phyloP scores from a whole-genome alignment of 805 yeast genomes.

The Yamadazyma sp. region DNA sequence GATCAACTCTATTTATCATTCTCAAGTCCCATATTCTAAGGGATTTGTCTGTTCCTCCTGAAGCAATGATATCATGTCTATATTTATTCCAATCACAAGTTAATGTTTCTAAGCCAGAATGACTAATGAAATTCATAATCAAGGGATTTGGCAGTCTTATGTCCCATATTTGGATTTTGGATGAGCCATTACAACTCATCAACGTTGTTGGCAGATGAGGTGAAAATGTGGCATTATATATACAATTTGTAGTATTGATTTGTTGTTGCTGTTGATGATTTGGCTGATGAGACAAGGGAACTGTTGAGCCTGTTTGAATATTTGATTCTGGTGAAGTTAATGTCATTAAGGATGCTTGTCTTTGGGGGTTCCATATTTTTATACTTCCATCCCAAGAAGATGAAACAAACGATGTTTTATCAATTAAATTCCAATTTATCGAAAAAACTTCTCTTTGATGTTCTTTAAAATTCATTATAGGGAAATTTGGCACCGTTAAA shows the following conservation, averaged over 20 bases:
- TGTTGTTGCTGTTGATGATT: slow-evolving; percentile 28
- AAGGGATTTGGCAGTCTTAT: slow-evolving; percentile 63
- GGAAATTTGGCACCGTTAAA: slow-evolving; percentile 60
- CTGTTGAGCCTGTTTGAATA: slow-evolving; percentile 23
- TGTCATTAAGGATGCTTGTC: slow-evolving; percentile 56
- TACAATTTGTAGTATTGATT: slow-evolving; percentile 49
- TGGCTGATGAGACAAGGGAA: slow-evolving; percentile 34
- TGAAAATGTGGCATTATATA: slow-evolving; percentile 77
- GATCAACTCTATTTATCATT: slow-evolving; percentile 48
- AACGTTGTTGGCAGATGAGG: slow-evolving; percentile 78
- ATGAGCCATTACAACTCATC: slow-evolving; percentile 70
- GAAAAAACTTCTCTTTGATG: slow-evolving; percentile 75
- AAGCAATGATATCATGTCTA: slow-evolving; percentile 71
- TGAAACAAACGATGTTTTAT: slow-evolving; percentile 65
- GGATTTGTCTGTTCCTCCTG: slow-evolving; percentile 89
- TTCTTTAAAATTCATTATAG: slow-evolving; percentile 71
- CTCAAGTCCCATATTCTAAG: slow-evolving; percentile 87
- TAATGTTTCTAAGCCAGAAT: slow-evolving; percentile 76
- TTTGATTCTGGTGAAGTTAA: slow-evolving; percentile 21
- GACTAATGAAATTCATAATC: slow-evolving; percentile 62
- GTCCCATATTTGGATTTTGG: slow-evolving; percentile 81
- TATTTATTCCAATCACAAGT: slow-evolving; percentile 91
- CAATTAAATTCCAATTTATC: slow-evolving; percentile 69
- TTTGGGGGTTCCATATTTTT: slow-evolving; percentile 70
- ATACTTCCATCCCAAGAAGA: slow-evolving; percentile 93